Conservation (phyloP, 73 alveolate species). For the Uronychia binucleata region DNA sequence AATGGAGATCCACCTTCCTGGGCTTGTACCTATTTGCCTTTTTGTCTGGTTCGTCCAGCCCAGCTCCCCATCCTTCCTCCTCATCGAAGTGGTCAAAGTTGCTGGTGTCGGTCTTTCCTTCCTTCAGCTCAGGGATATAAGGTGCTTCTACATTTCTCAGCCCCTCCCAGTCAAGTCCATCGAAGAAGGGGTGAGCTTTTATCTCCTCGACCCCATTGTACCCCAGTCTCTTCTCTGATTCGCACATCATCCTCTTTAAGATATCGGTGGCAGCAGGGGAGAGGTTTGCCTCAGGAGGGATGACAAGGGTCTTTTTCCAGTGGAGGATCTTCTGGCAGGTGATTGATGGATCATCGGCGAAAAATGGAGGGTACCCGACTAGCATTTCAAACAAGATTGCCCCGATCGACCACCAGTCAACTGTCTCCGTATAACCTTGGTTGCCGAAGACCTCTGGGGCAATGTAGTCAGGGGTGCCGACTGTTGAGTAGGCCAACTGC, state of each 20-base stretch:
- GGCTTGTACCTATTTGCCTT: slow-evolving; percentile 31
- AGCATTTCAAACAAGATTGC: slow-evolving; percentile 86
- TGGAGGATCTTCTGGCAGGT: slow-evolving; percentile 79
- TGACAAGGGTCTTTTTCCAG: slow-evolving; percentile 77
- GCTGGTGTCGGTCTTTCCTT: slow-evolving; percentile 74
- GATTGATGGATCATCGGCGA: slow-evolving; percentile 75
- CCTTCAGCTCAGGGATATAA: slow-evolving; percentile 65
- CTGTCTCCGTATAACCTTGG: slow-evolving; percentile 79
- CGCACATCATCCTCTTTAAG: slow-evolving; percentile 59
- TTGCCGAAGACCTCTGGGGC: slow-evolving; percentile 87
- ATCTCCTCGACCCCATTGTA: slow-evolving; percentile 76
- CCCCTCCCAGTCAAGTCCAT: slow-evolving; percentile 73
- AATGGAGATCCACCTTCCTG: slow-evolving; percentile 63
- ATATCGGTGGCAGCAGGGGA: slow-evolving; percentile 74
- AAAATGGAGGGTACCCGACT: slow-evolving; percentile 87
- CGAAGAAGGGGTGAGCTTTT: slow-evolving; percentile 78
- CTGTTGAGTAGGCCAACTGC: slow-evolving; percentile 90
- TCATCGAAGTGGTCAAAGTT: slow-evolving; percentile 94
- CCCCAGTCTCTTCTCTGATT: slow-evolving; percentile 69
- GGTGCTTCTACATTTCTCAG: slow-evolving; percentile 68
- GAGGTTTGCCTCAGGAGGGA: slow-evolving; percentile 80
- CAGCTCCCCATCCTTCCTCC: slow-evolving; percentile 77
- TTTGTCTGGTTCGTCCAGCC: slow-evolving; percentile 12
- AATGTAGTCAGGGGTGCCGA: slow-evolving; percentile 81
- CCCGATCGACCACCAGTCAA: slow-evolving; percentile 88